A percentile compares a stretch with the other conserved stretches of the same genome.
Conservation (phyloP, 163 green algal genomes). For the Trebouxiophyceae sp. region DNA sequence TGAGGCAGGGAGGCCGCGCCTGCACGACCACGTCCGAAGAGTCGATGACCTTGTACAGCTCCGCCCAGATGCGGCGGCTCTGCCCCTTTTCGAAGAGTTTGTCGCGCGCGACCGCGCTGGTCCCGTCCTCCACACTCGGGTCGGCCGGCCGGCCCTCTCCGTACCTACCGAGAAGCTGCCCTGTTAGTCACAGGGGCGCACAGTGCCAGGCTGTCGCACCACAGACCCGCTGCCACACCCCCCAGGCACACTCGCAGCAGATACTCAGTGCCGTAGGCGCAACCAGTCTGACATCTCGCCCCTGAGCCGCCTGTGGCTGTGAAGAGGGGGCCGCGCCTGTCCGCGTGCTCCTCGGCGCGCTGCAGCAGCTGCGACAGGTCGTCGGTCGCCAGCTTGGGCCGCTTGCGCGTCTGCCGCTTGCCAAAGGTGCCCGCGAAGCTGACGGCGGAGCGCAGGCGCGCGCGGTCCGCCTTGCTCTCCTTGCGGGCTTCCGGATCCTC, state of each 20-base stretch:
- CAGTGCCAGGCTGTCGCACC: too few species aligned
- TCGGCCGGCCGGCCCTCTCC: too few species aligned
- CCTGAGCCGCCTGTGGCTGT: too few species aligned
- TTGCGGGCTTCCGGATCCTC: slow-evolving; percentile 66
- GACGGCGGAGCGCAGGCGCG: slow-evolving; percentile 70
- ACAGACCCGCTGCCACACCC: too few species aligned
- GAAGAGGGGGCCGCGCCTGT: slow-evolving; percentile 7
- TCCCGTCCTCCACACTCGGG: slow-evolving; percentile 9
- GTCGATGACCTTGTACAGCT: slow-evolving; percentile 99
- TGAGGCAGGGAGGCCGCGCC: too few species aligned
- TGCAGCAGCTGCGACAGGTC: slow-evolving; percentile 44
- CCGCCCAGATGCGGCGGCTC: slow-evolving; percentile 94
- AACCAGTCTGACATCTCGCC: too few species aligned
- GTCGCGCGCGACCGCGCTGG: slow-evolving; percentile 35
- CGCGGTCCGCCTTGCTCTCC: slow-evolving; percentile 33
- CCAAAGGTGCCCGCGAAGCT: slow-evolving; percentile 87
- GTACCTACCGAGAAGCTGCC: too few species aligned
- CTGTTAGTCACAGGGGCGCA: too few species aligned
- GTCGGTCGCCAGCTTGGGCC: slow-evolving; percentile 72
- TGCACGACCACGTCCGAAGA: slow-evolving; percentile 92
- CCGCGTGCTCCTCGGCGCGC: slow-evolving; percentile 11
- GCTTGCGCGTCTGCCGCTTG: slow-evolving; percentile 65
- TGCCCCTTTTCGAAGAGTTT: slow-evolving; percentile 94
- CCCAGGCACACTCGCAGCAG: too few species aligned
- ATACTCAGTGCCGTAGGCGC: too few species aligned